Percentiles rank a stretch among this genome's conserved stretches.
These are phyloP conservation scores for Plasmopara muralis DNA, from an alignment of 352 stramenopile genomes.

Conservation along the genomic window DNA sequence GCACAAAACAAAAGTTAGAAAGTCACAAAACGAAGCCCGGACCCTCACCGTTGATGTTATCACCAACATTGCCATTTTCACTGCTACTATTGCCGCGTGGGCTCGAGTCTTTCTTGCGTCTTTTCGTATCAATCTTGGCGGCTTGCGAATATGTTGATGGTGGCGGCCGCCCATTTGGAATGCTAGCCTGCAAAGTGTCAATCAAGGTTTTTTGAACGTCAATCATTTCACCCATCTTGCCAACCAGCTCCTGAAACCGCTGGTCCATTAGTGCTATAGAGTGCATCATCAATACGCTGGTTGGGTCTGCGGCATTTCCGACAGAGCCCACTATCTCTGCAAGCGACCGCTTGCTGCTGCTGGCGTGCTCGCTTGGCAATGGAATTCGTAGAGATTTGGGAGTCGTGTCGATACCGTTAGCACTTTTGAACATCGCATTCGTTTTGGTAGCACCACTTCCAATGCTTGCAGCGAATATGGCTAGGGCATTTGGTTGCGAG, in stretches of 20 bases:
- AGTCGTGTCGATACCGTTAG: neutral
- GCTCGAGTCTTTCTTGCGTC: slow-evolving; percentile 32
- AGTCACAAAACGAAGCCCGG: slow-evolving; percentile 18
- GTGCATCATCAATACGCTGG: slow-evolving; percentile 38
- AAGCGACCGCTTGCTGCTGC: slow-evolving; percentile 25
- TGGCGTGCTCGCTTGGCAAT: slow-evolving; percentile 9
- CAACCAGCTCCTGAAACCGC: slow-evolving; percentile 64
- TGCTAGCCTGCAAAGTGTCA: slow-evolving; percentile 42
- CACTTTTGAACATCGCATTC: neutral
- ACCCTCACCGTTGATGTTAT: slow-evolving; percentile 2
- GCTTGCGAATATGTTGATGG: slow-evolving; percentile 28
- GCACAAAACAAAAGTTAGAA: neutral
- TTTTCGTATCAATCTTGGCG: slow-evolving; percentile 33
- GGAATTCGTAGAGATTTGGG: neutral
- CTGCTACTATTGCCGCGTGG: slow-evolving; percentile 6
- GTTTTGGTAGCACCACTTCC: slow-evolving; percentile 1
- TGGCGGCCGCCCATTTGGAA: slow-evolving; percentile 28
- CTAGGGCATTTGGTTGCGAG: slow-evolving; percentile 9
- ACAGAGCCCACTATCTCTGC: slow-evolving; percentile 20
- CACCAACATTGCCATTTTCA: slow-evolving; percentile 5
- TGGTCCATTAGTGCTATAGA: slow-evolving; percentile 63
- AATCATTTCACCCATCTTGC: slow-evolving; percentile 72
- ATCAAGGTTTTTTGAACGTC: slow-evolving; percentile 66
- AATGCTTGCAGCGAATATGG: neutral
- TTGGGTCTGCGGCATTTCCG: slow-evolving; percentile 19